Evolutionary conservation across 1,284 basidiomycete genomes (phyloP).

Genomic region (Moesziomyces globuligerus): DNA sequence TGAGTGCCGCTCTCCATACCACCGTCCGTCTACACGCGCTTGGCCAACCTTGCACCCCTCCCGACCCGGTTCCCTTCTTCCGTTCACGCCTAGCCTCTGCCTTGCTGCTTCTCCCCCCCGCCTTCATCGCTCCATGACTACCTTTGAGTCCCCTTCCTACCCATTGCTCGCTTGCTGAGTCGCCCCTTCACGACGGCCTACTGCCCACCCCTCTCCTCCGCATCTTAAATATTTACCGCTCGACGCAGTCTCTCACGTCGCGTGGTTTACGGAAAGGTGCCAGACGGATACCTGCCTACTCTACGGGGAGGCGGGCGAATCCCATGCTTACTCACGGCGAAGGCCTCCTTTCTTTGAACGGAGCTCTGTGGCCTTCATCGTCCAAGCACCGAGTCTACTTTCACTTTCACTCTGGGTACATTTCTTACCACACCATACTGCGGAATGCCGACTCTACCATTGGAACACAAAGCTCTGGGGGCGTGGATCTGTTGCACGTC

Average conservation of each 20-base stretch:
- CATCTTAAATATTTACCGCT: conserved; percentile 37
- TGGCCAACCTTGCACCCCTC: too few relatives aligned
- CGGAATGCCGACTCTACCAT: too few relatives aligned
- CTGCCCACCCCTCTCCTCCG: not conserved
- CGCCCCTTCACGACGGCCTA: too few relatives aligned
- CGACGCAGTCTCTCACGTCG: conserved; percentile 20
- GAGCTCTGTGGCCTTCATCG: conserved; percentile 29
- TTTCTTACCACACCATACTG: not conserved
- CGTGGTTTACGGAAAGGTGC: conserved; percentile 55
- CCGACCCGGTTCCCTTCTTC: too few relatives aligned
- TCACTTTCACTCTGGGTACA: conserved; percentile 59
- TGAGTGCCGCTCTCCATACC: too few relatives aligned
- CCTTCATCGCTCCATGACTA: not conserved
- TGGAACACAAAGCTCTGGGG: too few relatives aligned
- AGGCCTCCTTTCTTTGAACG: conserved; percentile 2
- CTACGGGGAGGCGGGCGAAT: conserved; percentile 25
- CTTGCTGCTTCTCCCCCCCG: too few relatives aligned
- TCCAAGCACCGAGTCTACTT: conserved; percentile 54
- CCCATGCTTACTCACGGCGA: conserved; percentile 57
- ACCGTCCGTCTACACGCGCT: too few relatives aligned
- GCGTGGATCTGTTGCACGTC: too few relatives aligned
- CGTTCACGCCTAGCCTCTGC: too few relatives aligned
- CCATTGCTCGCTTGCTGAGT: too few relatives aligned
- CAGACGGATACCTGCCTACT: conserved; percentile 28
- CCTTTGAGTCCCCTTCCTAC: not conserved